Conservation (phyloP, 768 basidiomycete genomes). For the Phaeolepiota aurea region DNA sequence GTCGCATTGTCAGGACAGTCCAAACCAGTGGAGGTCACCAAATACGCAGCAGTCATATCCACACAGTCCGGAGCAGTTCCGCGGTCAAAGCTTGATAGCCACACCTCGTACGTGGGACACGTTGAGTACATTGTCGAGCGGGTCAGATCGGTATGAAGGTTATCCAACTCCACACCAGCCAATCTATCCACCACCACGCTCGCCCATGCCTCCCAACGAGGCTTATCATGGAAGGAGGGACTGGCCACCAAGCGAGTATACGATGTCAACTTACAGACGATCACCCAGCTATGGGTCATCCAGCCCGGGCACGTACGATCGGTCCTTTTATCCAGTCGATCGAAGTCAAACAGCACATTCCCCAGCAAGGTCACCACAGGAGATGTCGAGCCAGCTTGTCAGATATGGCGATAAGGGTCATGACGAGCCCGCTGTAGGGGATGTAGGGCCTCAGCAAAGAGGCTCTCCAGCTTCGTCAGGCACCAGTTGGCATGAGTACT, state of each 20-base stretch:
- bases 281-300: neutral
- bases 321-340: neutral
- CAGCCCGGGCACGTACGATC: no score
- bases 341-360: neutral
- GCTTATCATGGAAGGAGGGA: neutral
- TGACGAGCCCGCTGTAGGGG: neutral
- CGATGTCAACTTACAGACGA: neutral
- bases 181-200: neutral
- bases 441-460: neutral
- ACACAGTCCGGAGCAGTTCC: neutral
- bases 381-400: slow-evolving; percentile 10
- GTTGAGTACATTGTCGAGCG: neutral
- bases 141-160: no score
- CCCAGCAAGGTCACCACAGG: slow-evolving; percentile 4
- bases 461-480: neutral
- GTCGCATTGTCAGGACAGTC: no score
- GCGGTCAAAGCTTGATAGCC: neutral
- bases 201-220: neutral
- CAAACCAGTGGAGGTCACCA: no score
- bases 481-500: neutral
- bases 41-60: neutral
- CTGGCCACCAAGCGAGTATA: neutral
- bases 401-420: slow-evolving; percentile 8
- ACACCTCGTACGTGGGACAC: neutral
- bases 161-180: neutral